Evolutionary conservation across 371 early-diverging fungal genomes (phyloP), one percentile per base, ranked within the genome.

Genomic region (Basidiobolus meristosporus): DNA sequence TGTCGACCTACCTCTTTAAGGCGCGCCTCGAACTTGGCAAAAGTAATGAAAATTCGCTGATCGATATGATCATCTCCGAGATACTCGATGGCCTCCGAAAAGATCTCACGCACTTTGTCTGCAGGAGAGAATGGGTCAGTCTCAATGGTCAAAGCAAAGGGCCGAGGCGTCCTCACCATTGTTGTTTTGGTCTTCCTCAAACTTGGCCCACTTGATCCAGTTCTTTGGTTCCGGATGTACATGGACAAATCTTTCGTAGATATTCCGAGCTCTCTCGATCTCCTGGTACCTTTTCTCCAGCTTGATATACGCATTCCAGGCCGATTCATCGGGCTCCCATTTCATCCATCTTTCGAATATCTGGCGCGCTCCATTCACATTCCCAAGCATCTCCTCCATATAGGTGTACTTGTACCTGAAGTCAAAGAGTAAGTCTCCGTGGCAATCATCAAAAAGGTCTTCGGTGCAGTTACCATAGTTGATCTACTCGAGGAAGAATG

Each of bases 311-410:
- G 91, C 86, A 54, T 63, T 60, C 93, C 93, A 97, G 0, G 91
- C 92, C 9, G 74, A 73, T 47, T 82, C 88, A 33, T 71, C 62
- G 2, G 96, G 95, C 47, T 93, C 90, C 96, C 98, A 96, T 42
- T 82, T 71, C 90, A 97, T 91, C 98, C 98, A 97, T 31, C 98
- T 76, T 42, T 93, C 90, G 65, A 95, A 97, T 15, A 97, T 81
- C 39, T 81, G 82, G 17, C 96, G 68, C 4, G 88, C 88, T 3
- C 88, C 86, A 2, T 75, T 68, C 0, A 90, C 70, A 43, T 96
- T 90, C 31, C 84, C 91, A 52, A 96, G 54, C 52, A 78, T 65
- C 51, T 96, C 96, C 51, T 98, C 97, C 93, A 96, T 92, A 51
- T 88, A 86, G 3, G 87, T 77, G 60, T 93, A 98, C 50, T 92